Base-by-base conservation (phyloP, 139 green algal genomes). In the Coelastrella sp. region DNA sequence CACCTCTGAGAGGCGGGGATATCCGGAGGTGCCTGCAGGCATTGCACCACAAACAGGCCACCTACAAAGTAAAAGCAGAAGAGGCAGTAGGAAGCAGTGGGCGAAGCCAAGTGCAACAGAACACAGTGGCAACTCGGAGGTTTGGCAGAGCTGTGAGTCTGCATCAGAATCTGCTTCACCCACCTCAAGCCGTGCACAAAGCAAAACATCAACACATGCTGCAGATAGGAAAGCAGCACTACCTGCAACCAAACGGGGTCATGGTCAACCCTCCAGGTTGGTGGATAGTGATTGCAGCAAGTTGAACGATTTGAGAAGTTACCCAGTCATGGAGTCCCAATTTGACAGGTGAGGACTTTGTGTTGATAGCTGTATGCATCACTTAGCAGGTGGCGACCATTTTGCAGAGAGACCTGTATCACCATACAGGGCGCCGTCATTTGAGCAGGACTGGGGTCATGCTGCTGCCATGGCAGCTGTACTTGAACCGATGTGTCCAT, bases 141-240 rank as follows among this genome's bases (percentile, higher is more conserved):
- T 38, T 21, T 59, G 68, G 68, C 68, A 60, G 38, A 77, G 68
- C 27, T 77, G 40, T 35, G 68, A 77, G 38, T 48, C 53, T 32
- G 53, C 19, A 19, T 64, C 53, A 32, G 53, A 34, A 64, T 19
- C 53, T 32, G 53, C 21, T 32, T 32, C 53, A 27, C 53, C 53
- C 21, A 64, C 30, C 19, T n/a, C 53, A 19, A n/a, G 30, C 17
- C 7, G 19, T 6, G 17, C 53, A 32, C 19, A 51, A 11, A 27
- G 41, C 41, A 27, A 43, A 25, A 5, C 27, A 11, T 13, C n/a
- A n/a, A 62, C 41, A 5, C 11, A 62, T 23, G 71, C 7, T 32
- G 11, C n/a, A 77, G 68, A 38, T 37, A 25, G n/a, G 25, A n/a
- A 30, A 15, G 7, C 15, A 40, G 62, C 5, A 6, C 21, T 6